Evolutionary conservation across 345 rosid genomes (phyloP).

Genomic region (Angophora floribunda): DNA sequence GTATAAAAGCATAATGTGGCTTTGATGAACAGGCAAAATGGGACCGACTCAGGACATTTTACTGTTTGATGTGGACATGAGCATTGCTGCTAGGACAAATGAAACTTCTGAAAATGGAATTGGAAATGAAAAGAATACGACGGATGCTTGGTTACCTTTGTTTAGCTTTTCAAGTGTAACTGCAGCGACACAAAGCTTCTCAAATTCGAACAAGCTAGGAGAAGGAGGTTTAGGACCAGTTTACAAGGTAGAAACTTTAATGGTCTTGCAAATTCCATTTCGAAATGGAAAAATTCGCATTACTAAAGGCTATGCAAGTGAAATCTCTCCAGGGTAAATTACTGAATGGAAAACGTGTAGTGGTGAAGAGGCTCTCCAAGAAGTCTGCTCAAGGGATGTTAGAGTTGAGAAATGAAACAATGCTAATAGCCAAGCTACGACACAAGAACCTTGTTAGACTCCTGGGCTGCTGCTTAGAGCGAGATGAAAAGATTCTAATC

Average conservation of each 20-base stretch:
- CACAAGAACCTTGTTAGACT: constrained; percentile 27
- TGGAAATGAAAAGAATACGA: not conserved
- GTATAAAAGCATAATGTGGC: rapidly evolving
- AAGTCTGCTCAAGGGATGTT: constrained; percentile 18
- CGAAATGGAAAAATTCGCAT: not conserved
- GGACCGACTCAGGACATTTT: not conserved
- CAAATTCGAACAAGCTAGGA: constrained; percentile 11
- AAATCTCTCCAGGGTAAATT: constrained; percentile 7
- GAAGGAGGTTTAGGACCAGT: constrained; percentile 33
- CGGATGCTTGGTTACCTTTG: not conserved
- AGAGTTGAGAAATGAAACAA: constrained; percentile 20
- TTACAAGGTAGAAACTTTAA: not conserved
- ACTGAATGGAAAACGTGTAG: constrained; percentile 12
- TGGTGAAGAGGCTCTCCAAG: constrained; percentile 20
- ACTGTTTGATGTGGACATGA: not conserved
- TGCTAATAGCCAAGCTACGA: constrained; percentile 14
- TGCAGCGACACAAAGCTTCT: constrained; percentile 11
- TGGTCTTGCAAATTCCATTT: not conserved
- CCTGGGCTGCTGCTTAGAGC: constrained; percentile 21
- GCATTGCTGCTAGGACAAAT: not conserved
- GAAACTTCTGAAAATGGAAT: not conserved
- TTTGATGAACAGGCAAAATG: not conserved
- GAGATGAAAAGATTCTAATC: constrained; percentile 17
- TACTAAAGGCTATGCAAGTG: not conserved
- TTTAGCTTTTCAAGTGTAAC: constrained; percentile 12